Base-by-base conservation (phyloP, 2,329 filamentous ascomycete species). In the Talaromyces marneffei region DNA sequence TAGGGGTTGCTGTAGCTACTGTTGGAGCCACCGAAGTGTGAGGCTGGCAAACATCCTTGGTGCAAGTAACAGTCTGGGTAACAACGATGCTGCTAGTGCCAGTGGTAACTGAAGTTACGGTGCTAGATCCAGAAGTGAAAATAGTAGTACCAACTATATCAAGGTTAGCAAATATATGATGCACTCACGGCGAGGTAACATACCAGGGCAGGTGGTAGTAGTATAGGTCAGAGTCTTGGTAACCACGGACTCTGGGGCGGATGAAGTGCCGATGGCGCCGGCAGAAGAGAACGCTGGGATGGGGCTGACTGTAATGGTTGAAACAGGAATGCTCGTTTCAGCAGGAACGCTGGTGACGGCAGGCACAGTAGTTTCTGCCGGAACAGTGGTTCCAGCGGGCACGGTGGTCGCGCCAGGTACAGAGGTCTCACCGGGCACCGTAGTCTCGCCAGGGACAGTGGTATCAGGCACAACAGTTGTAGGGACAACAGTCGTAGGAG, bases 191-290 rank as follows among this genome's bases (percentile, higher is more conserved):
- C 0, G 37, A 12, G 29, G 2, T 7, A 29, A 52, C 44, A 29
- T 63, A 63, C 62, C 62, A 31, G 62, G 62, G 33, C 59, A 63
- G n/a, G 59, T 63, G 9, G 59, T 50, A 8, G 62, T 63, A n/a
- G 59, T 61, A n/a, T 63, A 63, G 16, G 59, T 63, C 10, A 57
- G 40, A 27, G 59, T 63, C 54, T 61, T 61, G 37, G 59, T 63
- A 5, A 57, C 48, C n/a, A 62, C 23, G n/a, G 35, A 40, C 29
- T 62, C 60, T 6, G 60, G 37, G 16, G 8, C 57, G 12, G 57
- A 59, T 31, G 57, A 16, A 40, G 33, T 33, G 29, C 44, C 44
- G 39, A 29, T 48, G 14, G 56, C 37, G 31, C 48, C 60, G 16
- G 46, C 60, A 29, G 60, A 57, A 23, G 31, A 35, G 6, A 44